These are phyloP conservation scores for Podaxis pistillaris DNA, from an alignment of 768 basidiomycete genomes.

Conservation along the genomic window DNA sequence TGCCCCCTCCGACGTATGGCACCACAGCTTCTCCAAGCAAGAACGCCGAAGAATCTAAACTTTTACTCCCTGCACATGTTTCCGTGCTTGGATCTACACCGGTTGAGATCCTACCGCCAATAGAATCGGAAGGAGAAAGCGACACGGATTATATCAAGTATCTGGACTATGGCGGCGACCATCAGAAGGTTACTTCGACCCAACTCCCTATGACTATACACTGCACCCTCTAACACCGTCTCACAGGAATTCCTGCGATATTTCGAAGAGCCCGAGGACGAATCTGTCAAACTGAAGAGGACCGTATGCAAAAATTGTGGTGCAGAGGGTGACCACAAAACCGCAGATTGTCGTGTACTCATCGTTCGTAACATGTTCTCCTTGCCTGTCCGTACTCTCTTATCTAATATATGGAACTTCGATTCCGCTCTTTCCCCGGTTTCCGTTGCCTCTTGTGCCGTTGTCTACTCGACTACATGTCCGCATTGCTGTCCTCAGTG, in stretches of 20 bases:
- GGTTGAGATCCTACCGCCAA: conserved; percentile 44
- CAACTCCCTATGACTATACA: background rate
- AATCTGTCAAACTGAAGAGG: conserved; percentile 39
- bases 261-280: conserved; percentile 51
- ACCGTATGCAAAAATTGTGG: conserved; percentile 78
- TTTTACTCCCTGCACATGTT: conserved; percentile 74
- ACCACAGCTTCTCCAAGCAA: background rate
- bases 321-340: conserved; percentile 67
- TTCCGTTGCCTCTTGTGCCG: background rate
- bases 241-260: conserved; percentile 59
- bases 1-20: background rate
- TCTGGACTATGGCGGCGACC: conserved; percentile 65
- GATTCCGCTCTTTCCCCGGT: background rate
- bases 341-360: conserved; percentile 63
- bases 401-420: conserved; percentile 2
- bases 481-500: conserved; percentile 47
- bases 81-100: conserved; percentile 49
- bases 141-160: conserved; percentile 71
- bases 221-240: background rate
- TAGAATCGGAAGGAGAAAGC: conserved; percentile 43
- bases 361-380: conserved; percentile 50
- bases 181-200: conserved; percentile 39
- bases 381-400: conserved; percentile 5
- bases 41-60: conserved; percentile 18
- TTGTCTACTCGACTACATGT: background rate